These are phyloP conservation scores for Hyphopichia wangnamkhiaoensis DNA, from an alignment of 1,139 yeast genomes.

Conservation along the genomic window DNA sequence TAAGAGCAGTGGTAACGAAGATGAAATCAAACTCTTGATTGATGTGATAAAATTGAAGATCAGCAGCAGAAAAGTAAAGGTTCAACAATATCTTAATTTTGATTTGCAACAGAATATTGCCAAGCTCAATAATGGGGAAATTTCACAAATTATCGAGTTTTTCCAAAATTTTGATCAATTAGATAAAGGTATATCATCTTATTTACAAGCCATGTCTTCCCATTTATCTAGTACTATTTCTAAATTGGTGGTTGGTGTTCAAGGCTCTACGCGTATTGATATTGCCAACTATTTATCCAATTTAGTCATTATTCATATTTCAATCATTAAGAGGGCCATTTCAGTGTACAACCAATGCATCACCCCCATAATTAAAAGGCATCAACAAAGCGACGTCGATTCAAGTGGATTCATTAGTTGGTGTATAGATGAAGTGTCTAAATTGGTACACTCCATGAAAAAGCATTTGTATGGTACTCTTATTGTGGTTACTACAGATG, in stretches of 20 bases:
- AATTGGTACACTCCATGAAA: slow-evolving; percentile 59
- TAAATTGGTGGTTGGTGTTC: slow-evolving; percentile 40
- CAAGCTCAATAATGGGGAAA: slow-evolving; percentile 31
- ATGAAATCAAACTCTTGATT: slow-evolving; percentile 39
- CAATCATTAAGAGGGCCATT: slow-evolving; percentile 40
- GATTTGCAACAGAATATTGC: slow-evolving; percentile 40
- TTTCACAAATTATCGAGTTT: slow-evolving; percentile 35
- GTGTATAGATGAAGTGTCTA: slow-evolving; percentile 68
- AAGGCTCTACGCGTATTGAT: slow-evolving; percentile 48
- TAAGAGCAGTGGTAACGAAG: slow-evolving; percentile 12
- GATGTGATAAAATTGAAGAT: slow-evolving; percentile 46
- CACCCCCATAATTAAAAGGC: slow-evolving; percentile 33
- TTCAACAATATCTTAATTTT: slow-evolving; percentile 40
- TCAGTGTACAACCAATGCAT: slow-evolving; percentile 34
- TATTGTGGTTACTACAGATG: slow-evolving; percentile 26
- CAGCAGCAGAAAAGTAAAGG: slow-evolving; percentile 35
- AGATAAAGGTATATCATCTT: slow-evolving; percentile 39
- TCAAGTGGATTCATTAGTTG: slow-evolving; percentile 55
- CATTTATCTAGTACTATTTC: slow-evolving; percentile 37
- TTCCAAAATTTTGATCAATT: slow-evolving; percentile 40
- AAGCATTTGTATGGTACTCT: slow-evolving; percentile 71
- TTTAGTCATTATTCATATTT: slow-evolving; percentile 42
- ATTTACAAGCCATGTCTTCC: slow-evolving; percentile 37
- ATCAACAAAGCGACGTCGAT: slow-evolving; percentile 31
- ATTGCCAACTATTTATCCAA: slow-evolving; percentile 47